phyloP scores from a whole-genome alignment of 176 grass and related monocot species.

The Oryza meyeriana region DNA sequence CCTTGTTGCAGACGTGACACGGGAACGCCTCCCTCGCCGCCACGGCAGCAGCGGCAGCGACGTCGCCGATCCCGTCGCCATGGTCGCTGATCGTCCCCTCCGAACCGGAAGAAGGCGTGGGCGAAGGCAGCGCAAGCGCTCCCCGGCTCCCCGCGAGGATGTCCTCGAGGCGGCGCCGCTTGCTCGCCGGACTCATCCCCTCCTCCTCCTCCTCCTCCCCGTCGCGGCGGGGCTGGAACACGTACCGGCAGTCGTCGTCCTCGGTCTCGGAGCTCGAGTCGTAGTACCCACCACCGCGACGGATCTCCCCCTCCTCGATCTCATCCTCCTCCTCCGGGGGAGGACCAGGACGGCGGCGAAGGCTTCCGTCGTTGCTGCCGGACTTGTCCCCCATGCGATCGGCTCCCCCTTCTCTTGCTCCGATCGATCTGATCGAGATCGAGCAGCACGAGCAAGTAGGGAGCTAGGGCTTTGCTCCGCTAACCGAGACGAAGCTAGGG shows the following conservation, averaged over 20 bases:
- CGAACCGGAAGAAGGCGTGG: not conserved
- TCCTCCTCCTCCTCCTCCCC: not conserved
- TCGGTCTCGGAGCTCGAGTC: not conserved
- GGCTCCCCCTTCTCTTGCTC: no score
- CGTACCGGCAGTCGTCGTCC: not conserved
- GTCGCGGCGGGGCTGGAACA: not conserved
- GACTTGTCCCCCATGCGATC: not conserved
- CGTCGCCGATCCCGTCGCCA: not conserved
- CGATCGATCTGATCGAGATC: no score
- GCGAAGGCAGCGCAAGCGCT: not conserved
- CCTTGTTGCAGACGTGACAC: conserved; percentile 7
- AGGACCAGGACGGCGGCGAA: not conserved
- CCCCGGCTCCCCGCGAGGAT: not conserved
- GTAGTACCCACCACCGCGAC: not conserved
- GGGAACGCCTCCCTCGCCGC: not conserved
- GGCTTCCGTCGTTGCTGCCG: not conserved
- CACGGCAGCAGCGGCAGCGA: no score
- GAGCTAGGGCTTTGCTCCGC: not conserved
- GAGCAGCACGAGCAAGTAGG: not conserved
- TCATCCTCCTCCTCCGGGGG: not conserved
- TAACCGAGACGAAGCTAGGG: not conserved
- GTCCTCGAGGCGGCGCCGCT: not conserved
- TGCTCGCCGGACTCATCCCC: not conserved
- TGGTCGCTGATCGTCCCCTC: conserved; percentile 13
- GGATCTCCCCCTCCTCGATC: conserved; percentile 34